Percentiles rank a stretch among this genome's conserved stretches.
phyloP scores from a whole-genome alignment of 441 rosid genomes.

The Populus hybrid region DNA sequence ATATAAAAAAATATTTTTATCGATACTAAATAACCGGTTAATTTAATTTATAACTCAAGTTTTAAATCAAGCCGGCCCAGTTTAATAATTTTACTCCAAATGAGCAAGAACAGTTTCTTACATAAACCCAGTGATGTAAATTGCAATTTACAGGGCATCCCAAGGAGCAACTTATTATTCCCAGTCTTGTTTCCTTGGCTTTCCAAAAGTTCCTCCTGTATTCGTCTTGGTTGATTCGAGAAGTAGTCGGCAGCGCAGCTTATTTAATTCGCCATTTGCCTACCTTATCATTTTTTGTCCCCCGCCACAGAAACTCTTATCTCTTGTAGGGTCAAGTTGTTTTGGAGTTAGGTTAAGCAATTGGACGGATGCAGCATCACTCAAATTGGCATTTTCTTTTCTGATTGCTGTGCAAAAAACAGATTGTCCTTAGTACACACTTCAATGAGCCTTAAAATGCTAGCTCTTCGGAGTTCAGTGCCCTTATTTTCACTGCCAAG shows the following conservation, averaged over 20 bases:
- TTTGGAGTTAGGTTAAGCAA: not conserved
- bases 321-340: not conserved
- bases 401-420: not conserved
- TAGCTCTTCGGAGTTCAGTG: too few relatives aligned
- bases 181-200: not conserved
- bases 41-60: not conserved
- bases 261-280: not conserved
- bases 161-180: not conserved
- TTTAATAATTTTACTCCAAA: not conserved
- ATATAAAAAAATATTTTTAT: too few relatives aligned
- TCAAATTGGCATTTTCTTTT: not conserved
- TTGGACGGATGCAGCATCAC: not conserved
- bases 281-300: not conserved
- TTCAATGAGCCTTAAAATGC: too few relatives aligned
- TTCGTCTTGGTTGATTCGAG: not conserved
- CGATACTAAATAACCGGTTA: not conserved
- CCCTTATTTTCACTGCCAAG: too few relatives aligned
- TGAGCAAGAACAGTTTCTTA: not conserved
- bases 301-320: not conserved
- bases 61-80: not conserved
- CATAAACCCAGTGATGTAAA: not conserved
- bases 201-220: not conserved
- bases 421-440: too few relatives aligned
- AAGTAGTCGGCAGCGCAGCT: not conserved
- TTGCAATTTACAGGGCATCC: not conserved